phyloP scores from a whole-genome alignment of 1,139 yeast species.

The Trichomonascaceae sp. region DNA sequence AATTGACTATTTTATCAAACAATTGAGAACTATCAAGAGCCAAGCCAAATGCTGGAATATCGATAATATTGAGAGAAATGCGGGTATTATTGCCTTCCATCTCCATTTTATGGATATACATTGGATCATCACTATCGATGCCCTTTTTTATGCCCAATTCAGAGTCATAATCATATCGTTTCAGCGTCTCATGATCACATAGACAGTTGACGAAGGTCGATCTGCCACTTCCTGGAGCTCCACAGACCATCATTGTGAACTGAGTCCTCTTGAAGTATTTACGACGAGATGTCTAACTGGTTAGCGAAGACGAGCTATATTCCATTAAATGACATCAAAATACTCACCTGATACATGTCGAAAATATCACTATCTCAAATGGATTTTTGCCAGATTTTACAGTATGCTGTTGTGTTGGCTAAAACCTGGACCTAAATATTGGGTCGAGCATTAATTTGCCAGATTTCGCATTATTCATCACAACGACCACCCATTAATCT shows the following conservation, averaged over 20 bases:
- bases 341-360: constrained; percentile 2
- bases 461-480: background rate
- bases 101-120: constrained; percentile 47
- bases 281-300: constrained; percentile 35
- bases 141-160: constrained; percentile 8
- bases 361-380: background rate
- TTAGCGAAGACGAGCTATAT: background rate
- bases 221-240: constrained; percentile 70
- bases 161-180: constrained; percentile 7
- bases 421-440: background rate
- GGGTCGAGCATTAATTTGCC: background rate
- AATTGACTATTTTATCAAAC: constrained; percentile 65
- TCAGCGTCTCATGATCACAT: constrained; percentile 37
- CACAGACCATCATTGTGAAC: constrained; percentile 71
- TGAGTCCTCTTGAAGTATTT: constrained; percentile 75
- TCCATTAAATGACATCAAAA: background rate
- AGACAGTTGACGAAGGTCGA: constrained; percentile 73
- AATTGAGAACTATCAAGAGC: constrained; percentile 59
- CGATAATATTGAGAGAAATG: constrained; percentile 48
- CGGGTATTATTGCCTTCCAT: constrained; percentile 33
- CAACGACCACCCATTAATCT: background rate
- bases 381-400: background rate
- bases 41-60: constrained; percentile 83
- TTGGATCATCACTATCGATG: constrained; percentile 36
- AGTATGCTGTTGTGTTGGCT: background rate